phyloP scores from a whole-genome alignment of 352 stramenopile species.

The Lagenidium sp. region DNA sequence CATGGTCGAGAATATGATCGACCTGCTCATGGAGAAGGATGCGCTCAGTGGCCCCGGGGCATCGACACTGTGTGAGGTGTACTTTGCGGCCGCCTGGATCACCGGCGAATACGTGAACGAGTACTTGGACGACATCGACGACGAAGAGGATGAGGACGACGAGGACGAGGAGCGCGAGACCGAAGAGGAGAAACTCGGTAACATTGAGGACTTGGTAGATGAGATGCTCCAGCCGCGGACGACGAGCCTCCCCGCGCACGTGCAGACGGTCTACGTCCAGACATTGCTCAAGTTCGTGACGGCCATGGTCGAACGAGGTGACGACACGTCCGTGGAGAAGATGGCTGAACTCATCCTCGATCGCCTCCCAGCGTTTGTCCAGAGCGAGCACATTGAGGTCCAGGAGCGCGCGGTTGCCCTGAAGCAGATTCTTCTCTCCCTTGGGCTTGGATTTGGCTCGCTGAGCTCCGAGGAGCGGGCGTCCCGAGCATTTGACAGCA shows the following conservation, averaged over 20 bases:
- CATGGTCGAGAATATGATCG: slow-evolving; percentile 93
- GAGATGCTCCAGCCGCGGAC: slow-evolving; percentile 75
- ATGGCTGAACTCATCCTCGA: slow-evolving; percentile 80
- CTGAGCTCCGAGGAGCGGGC: slow-evolving; percentile 53
- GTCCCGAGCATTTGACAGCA: slow-evolving; percentile 56
- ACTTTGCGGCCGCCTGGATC: slow-evolving; percentile 96
- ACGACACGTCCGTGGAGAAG: slow-evolving; percentile 76
- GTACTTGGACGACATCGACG: slow-evolving; percentile 76
- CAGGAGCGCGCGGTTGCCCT: slow-evolving; percentile 90
- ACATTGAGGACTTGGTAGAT: slow-evolving; percentile 73
- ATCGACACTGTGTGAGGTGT: slow-evolving; percentile 89
- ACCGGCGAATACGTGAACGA: slow-evolving; percentile 96
- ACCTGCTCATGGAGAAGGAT: slow-evolving; percentile 88
- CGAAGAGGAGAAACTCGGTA: slow-evolving; percentile 79
- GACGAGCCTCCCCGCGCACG: slow-evolving; percentile 74
- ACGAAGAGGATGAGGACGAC: slow-evolving; percentile 75
- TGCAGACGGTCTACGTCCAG: slow-evolving; percentile 95
- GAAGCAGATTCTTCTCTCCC: slow-evolving; percentile 57
- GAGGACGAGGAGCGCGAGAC: slow-evolving; percentile 61
- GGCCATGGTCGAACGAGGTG: slow-evolving; percentile 58
- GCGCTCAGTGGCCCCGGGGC: slow-evolving; percentile 57
- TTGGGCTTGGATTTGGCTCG: slow-evolving; percentile 47
- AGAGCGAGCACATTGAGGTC: slow-evolving; percentile 92
- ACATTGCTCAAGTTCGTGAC: slow-evolving; percentile 86
- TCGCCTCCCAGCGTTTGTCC: slow-evolving; percentile 80